phyloP scores from a whole-genome alignment of 345 rosid genomes.

The Salix exigua region DNA sequence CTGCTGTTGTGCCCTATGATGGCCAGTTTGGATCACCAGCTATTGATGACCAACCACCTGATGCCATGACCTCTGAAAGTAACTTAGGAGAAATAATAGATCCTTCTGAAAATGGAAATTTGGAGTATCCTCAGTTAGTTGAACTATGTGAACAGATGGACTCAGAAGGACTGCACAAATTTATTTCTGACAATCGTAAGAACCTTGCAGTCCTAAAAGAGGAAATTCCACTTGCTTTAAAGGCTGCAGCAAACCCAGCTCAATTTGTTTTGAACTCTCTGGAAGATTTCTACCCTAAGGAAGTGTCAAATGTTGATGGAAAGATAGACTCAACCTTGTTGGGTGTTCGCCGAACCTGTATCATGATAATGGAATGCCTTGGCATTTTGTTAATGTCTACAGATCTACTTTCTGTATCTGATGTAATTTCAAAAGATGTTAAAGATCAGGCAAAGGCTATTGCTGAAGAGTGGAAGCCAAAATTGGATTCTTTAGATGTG shows the following conservation, averaged over 20 bases:
- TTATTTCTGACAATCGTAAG: slow-evolving; percentile 97
- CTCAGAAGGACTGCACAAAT: slow-evolving; percentile 81
- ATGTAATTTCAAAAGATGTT: slow-evolving; percentile 60
- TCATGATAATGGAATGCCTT: slow-evolving; percentile 99
- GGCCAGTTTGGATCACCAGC: slow-evolving; percentile 35
- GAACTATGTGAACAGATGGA: slow-evolving; percentile 87
- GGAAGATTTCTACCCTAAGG: slow-evolving; percentile 70
- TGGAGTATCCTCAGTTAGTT: slow-evolving; percentile 70
- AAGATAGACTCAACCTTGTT: slow-evolving; percentile 82
- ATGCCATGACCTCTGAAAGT: slow-evolving; percentile 43
- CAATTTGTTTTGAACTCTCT: slow-evolving; percentile 73
- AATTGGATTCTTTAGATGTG: slow-evolving; percentile 68
- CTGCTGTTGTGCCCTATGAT: slow-evolving; percentile 33
- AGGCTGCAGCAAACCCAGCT: slow-evolving; percentile 75
- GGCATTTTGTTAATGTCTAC: slow-evolving; percentile 55
- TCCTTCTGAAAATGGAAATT: slow-evolving; percentile 55
- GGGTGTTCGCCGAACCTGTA: slow-evolving; percentile 95
- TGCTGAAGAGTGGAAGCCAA: slow-evolving; percentile 90
- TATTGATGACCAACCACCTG: slow-evolving; percentile 42
- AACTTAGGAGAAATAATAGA: slow-evolving; percentile 49
- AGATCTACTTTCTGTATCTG: slow-evolving; percentile 41
- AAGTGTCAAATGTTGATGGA: slow-evolving; percentile 58
- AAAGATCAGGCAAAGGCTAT: slow-evolving; percentile 70
- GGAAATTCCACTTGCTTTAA: slow-evolving; percentile 84
- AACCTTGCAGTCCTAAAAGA: slow-evolving; percentile 79